These are phyloP conservation scores for Graphiopsis chlorocephala DNA, from an alignment of 2,329 filamentous ascomycete genomes.

Conservation along the genomic window DNA sequence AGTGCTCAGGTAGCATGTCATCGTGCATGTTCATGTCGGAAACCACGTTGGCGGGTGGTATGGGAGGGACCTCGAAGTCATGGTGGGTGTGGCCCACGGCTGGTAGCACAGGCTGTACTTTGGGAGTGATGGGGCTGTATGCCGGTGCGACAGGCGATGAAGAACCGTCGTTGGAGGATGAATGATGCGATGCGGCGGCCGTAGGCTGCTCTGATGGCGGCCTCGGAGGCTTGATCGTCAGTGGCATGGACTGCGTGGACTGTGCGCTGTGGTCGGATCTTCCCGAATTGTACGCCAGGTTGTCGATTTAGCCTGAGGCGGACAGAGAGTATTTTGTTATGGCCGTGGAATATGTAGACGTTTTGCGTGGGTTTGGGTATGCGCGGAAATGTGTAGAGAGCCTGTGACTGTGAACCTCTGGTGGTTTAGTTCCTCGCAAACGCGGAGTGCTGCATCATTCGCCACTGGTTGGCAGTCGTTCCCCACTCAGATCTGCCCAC, in stretches of 20 bases:
- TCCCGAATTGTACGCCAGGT: conserved; percentile 10
- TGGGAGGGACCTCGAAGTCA: conserved; percentile 13
- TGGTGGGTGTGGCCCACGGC: conserved; percentile 13
- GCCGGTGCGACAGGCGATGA: conserved; percentile 22
- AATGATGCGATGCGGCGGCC: conserved; percentile 10
- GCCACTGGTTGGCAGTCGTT: conserved; percentile 3
- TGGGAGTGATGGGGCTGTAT: conserved; percentile 36
- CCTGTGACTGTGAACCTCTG: neutral
- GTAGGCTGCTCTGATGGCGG: conserved; percentile 20
- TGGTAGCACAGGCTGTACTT: conserved; percentile 31
- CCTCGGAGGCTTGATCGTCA: conserved; percentile 26
- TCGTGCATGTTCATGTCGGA: conserved; percentile 7
- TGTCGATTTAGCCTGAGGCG: neutral
- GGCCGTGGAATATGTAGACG: neutral
- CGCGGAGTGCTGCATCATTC: neutral
- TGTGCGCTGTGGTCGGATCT: conserved; percentile 12
- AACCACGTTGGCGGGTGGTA: conserved; percentile 12
- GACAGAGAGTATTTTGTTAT: neutral
- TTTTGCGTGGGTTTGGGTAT: neutral
- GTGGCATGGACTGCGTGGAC: conserved; percentile 25
- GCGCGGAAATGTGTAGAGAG: neutral
- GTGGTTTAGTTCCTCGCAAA: neutral
- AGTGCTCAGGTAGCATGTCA: neutral
- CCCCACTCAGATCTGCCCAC: conserved; percentile 2
- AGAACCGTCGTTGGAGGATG: conserved; percentile 10